These are phyloP conservation scores for Coprinopsis marcescibilis DNA, from an alignment of 768 basidiomycete genomes.

Conservation along the genomic window DNA sequence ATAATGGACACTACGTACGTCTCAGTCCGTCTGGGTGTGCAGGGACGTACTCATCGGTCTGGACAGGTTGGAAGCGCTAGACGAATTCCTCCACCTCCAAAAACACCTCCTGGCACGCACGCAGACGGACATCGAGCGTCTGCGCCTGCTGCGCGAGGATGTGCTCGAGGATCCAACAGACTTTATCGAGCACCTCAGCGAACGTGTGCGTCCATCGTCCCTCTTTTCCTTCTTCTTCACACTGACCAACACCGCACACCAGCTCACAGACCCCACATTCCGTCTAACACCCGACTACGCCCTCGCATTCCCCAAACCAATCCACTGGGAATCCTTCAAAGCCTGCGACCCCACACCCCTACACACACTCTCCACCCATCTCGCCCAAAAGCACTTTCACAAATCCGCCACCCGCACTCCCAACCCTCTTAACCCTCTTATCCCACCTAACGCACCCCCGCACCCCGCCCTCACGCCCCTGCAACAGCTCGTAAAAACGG, in stretches of 20 bases:
- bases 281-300: constrained; percentile 43
- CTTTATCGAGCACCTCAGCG: constrained; percentile 25
- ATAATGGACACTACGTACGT: no score
- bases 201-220: constrained; percentile 26
- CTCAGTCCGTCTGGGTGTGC: no score
- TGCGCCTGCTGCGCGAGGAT: constrained; percentile 40
- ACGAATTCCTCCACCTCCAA: constrained; percentile 59
- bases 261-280: constrained; percentile 29
- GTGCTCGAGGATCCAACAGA: constrained; percentile 28
- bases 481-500: constrained; percentile 51
- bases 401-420: no score
- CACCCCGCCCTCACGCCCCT: constrained; percentile 44
- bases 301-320: constrained; percentile 37
- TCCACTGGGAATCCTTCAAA: constrained; percentile 61
- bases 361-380: not conserved
- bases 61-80: constrained; percentile 61
- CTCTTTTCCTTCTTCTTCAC: constrained; percentile 1
- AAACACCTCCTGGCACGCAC: constrained; percentile 52
- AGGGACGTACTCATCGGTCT: no score
- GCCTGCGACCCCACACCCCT: constrained; percentile 21
- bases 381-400: not conserved
- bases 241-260: constrained; percentile 2
- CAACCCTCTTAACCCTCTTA: not conserved
- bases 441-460: constrained; percentile 17
- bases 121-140: constrained; percentile 53